Evolutionary conservation across 306 rosid species (phyloP), one percentile per base, ranked within the genome.

Genomic region (Carpinus viminea): DNA sequence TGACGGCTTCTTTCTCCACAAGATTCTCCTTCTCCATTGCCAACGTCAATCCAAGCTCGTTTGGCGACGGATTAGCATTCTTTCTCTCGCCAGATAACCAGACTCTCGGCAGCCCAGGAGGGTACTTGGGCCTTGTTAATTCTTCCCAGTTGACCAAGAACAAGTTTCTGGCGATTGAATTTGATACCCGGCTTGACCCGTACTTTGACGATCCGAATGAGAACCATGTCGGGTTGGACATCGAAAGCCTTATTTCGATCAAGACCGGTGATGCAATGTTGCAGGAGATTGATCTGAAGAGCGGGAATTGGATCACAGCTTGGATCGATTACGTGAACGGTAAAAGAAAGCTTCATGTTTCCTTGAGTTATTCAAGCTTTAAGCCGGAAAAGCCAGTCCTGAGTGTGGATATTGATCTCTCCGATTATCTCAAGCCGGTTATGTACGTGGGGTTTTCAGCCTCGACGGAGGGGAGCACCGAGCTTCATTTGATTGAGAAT

Each of bases 241-340:
- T 94, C 11, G 85, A 86, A 28, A 52, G 88, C n/a, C 12, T 90
- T 18, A 74, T 26, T 65, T 90, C 96, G 0, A 61, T 89, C 62
- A 73, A 81, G 72, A 89, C 94, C 1, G 96, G 65, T 0, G 78
- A 90, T 74, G 85, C 88, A 0, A 77, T 74, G 74, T 52, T 36
- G 36, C 86, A 80, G n/a, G 93, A 83, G 17, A 83, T 92, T 36
- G 89, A 86, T 74, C 88, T 94, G 26, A 94, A 89, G 76, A 79
- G 88, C 68, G 95, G 95, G 17, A 68, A 75, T 47, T 73, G 62
- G 26, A 85, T 89, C 61, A 86, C 89, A 4, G 83, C 92, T 66
- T 92, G 97, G 98, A 87, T 94, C 48, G 93, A 94, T 26, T 94
- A 92, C 91, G 79, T 80, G 75, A 83, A 82, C 15, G 88, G 78